phyloP scores from a whole-genome alignment of 495 filamentous ascomycete species.

The Apiosordaria backusii region DNA sequence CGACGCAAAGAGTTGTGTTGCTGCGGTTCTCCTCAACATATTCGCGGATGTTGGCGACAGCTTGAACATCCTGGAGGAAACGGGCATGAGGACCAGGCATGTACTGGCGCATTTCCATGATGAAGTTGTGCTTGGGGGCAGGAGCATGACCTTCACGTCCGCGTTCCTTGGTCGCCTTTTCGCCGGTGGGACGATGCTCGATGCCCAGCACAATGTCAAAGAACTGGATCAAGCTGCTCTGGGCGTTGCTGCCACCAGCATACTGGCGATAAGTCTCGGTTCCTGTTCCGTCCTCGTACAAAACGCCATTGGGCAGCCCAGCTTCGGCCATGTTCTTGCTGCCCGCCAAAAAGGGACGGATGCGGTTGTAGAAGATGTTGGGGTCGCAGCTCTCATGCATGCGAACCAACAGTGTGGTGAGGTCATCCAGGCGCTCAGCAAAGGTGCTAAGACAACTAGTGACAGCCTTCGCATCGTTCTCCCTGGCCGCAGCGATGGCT shows the following conservation, averaged over 20 bases:
- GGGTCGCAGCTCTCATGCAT: conserved; percentile 95
- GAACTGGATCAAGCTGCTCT: conserved; percentile 95
- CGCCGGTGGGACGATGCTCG: conserved; percentile 88
- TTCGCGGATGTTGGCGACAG: conserved; percentile 81
- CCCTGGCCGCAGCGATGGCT: conserved; percentile 77
- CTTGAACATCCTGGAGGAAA: conserved; percentile 76
- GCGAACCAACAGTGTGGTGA: conserved; percentile 66
- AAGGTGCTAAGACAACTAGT: conserved; percentile 70
- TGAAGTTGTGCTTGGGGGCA: conserved; percentile 77
- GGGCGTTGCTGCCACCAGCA: conserved; percentile 91
- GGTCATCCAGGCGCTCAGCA: conserved; percentile 83
- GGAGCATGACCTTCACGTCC: conserved; percentile 52
- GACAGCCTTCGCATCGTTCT: conserved; percentile 65
- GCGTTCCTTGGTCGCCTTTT: conserved; percentile 48
- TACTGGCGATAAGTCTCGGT: conserved; percentile 75
- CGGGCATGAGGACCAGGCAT: conserved; percentile 92
- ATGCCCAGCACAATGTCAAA: conserved; percentile 90
- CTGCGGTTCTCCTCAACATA: conserved; percentile 66
- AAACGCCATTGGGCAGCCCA: conserved; percentile 78
- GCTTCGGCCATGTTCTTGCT: conserved; percentile 96
- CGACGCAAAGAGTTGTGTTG: conserved; percentile 64
- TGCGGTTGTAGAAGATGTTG: conserved; percentile 87
- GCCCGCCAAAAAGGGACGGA: conserved; percentile 90
- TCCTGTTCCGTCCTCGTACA: conserved; percentile 78
- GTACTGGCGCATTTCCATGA: conserved; percentile 92